Evolutionary conservation across 176 grass and related monocot species (phyloP), one percentile per base, ranked within the genome.

Genomic region (Alloteropsis semialata): DNA sequence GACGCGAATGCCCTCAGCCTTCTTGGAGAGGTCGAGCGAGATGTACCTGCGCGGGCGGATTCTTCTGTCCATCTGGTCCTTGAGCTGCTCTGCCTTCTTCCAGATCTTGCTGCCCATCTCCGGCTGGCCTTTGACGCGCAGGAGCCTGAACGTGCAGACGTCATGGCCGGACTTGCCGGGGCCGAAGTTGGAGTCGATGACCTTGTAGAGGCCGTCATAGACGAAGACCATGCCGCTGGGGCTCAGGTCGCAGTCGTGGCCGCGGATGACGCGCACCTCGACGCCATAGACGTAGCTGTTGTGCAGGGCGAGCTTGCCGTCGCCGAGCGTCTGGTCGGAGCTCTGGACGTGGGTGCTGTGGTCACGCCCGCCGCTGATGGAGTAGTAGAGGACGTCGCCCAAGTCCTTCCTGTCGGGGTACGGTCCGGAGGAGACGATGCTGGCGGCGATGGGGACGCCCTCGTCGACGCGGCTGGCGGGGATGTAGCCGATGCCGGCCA

Each of bases 181-280:
- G 53, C 88, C 78, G 41, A 38, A 82, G 58, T 79, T 68, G 78
- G 59, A 93, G 32, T 60, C 54, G 46, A 89, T 64, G 24, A 91
- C 91, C 78, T 81, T 86, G 77, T 89, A 97, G 55, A 97, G 92
- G 49, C 94, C 94, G 44, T 97, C 91, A 17, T 97, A 97, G 82
- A 91, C 82, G 34, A 93, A 97, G 16, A 88, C 66, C 64, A 69
- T 88, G 21, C 61, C 46, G 41, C 50, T 83, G 67, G 94, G 91
- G 56, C 25, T 19, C 5, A 6, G 6, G 1, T 89, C 74, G 21
- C 75, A 80, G 81, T 44, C 54, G 74, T 84, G 56, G 53, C 89
- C 87, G 8, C 94, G 87, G 25, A 93, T 80, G 41, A 97, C 94
- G 13, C 91, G 91, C 56, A 97, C 84, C 54, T 97, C 94, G 39